Base-by-base conservation (phyloP, 768 basidiomycete genomes). In the Mycena belliarum region DNA sequence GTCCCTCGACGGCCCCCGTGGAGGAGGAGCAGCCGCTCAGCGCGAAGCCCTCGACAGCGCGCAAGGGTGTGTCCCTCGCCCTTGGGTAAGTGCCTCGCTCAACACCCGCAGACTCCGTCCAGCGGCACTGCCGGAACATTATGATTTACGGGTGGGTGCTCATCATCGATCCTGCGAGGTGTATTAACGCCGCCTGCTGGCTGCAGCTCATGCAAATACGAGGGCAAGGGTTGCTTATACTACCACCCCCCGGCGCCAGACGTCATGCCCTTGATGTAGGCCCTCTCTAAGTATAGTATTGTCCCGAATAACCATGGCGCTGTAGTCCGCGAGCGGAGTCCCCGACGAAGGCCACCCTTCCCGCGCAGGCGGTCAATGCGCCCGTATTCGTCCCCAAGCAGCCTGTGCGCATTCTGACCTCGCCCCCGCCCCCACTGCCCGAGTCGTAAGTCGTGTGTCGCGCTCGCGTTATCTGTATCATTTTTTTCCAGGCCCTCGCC, bases 101-200 rank as follows among this genome's bases (percentile, higher is more conserved):
- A 53, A 55, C 48, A 55, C 45, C 51, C 44, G 40, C 67, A 90
- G 88, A 91, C 74, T 78, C 83, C 44, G 79, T 82, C 15, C 86
- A 87, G 70, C 83, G 88, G 51, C 89, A 94, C 67, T 97, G 94
- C 74, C 86, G 91, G 68, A 96, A 97, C 77, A 85, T 95, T 49
- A 76, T 90, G 70, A 95, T 96, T 61, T 90, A 95, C 69, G 94
- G 95, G 93, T 95, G 74, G 63, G 71, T 20, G 28, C 45, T 15
- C 18, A 26, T 23, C 12, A 24, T 33, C 35, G 9, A 21, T 28
- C 8, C 7, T 16, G 33, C 33, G 33, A 4, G 33, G 33, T 8
- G 33, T 7, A 35, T 15, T 35, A 4, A 35, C 5, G 16, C 33
- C 12, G 33, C 12, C 12, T 6, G 33, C 33, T 15, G 33, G n/a